Evolutionary conservation across 257 asterid species (phyloP).

Genomic region (Agastache rugosa): DNA sequence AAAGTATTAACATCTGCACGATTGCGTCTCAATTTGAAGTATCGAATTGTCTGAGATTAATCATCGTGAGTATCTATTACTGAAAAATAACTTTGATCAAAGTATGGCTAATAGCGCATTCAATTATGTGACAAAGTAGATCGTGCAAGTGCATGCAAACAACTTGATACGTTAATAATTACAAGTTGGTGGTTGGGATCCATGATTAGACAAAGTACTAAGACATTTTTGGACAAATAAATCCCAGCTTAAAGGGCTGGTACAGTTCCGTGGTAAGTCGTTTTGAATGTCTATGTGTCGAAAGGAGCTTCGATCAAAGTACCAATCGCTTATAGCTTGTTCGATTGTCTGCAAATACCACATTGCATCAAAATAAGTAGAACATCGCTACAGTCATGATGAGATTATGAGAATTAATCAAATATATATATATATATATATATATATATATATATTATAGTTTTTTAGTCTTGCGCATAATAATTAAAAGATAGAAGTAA

Average conservation of each 20-base stretch:
- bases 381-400: neutral
- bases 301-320: slow-evolving; percentile 32
- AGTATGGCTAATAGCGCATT: no score
- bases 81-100: no score
- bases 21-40: no score
- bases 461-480: no score
- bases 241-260: neutral
- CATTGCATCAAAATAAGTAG: neutral
- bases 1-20: no score
- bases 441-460: neutral
- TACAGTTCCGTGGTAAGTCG: slow-evolving; percentile 34
- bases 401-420: neutral
- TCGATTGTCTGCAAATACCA: slow-evolving; percentile 40
- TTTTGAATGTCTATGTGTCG: slow-evolving; percentile 30
- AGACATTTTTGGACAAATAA: slow-evolving; percentile 13
- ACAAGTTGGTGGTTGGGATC: neutral
- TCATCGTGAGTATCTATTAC: no score
- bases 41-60: no score
- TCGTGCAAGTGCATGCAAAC: neutral
- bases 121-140: neutral
- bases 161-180: no score
- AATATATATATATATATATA: neutral
- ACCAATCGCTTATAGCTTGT: slow-evolving; percentile 43
- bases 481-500: no score
- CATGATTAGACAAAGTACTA: neutral